A percentile compares a stretch with the other conserved stretches of the same genome.
Evolutionary conservation across 1,284 basidiomycete genomes (phyloP).

Genomic region (Cutaneotrichosporon arboriforme): DNA sequence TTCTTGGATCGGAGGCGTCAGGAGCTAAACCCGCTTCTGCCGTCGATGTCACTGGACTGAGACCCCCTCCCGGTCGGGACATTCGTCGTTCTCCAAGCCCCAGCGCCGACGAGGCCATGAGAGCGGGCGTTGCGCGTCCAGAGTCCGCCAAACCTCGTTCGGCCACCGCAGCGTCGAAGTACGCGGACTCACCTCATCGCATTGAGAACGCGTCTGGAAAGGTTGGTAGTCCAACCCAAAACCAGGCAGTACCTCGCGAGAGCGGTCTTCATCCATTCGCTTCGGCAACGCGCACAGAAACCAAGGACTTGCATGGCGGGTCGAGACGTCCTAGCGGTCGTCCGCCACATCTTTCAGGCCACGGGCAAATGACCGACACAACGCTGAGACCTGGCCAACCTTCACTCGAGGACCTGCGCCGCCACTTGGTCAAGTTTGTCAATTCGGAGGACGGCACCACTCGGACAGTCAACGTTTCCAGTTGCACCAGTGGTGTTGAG

Average conservation of each 20-base stretch:
- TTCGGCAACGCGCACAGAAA: conserved; percentile 5
- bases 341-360: background rate
- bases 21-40: background rate
- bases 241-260: background rate
- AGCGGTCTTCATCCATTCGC: conserved; percentile 35
- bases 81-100: conserved; percentile 36
- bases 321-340: background rate
- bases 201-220: background rate
- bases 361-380: background rate
- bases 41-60: conserved; percentile 5
- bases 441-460: conserved; percentile 70
- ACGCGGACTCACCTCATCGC: background rate
- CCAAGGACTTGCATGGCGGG: background rate
- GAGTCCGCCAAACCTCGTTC: background rate
- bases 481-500: conserved; percentile 72
- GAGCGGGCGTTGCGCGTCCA: background rate
- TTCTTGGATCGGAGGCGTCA: background rate
- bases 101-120: background rate
- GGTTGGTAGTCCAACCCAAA: background rate
- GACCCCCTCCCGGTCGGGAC: conserved; percentile 32
- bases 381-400: conserved; percentile 21
- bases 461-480: conserved; percentile 69
- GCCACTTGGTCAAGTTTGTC: conserved; percentile 78
- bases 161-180: background rate
- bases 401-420: conserved; percentile 67